Conservation (phyloP, 345 rosid genomes). For the Eucalyptus curtisii region DNA sequence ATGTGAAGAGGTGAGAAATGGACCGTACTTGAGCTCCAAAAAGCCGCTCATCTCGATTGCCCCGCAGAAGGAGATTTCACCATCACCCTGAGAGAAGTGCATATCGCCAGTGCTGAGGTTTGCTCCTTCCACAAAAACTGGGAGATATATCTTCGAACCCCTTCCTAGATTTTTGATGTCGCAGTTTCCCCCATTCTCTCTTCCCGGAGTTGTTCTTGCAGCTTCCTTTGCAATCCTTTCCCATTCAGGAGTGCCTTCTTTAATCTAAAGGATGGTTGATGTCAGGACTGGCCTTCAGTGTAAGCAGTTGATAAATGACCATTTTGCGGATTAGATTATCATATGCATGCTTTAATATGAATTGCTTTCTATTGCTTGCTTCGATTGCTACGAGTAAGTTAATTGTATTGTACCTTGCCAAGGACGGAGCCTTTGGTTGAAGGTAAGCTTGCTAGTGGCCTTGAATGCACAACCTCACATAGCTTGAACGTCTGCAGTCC, state of each 20-base stretch:
- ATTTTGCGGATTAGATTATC: not conserved
- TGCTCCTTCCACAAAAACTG: slow-evolving; percentile 88
- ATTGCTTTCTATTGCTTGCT: not conserved
- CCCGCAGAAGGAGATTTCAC: slow-evolving; percentile 88
- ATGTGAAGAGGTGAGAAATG: not conserved
- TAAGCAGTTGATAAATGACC: not conserved
- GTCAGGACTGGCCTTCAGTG: not conserved
- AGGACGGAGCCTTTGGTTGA: slow-evolving; percentile 61
- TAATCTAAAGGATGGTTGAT: slow-evolving; percentile 24
- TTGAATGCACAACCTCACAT: slow-evolving; percentile 70
- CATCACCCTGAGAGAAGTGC: slow-evolving; percentile 98
- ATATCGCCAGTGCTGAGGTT: slow-evolving; percentile 86
- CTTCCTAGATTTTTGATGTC: slow-evolving; percentile 84
- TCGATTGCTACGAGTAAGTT: not conserved
- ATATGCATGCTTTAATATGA: not conserved
- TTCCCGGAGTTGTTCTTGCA: slow-evolving; percentile 82
- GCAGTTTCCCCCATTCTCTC: slow-evolving; percentile 97
- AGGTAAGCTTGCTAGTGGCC: slow-evolving; percentile 76
- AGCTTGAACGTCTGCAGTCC: slow-evolving; percentile 33
- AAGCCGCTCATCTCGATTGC: slow-evolving; percentile 97
- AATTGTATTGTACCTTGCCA: slow-evolving; percentile 30
- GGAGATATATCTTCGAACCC: slow-evolving; percentile 80
- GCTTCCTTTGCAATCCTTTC: slow-evolving; percentile 64
- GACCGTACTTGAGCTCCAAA: slow-evolving; percentile 61
- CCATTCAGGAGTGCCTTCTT: slow-evolving; percentile 61